Conservation (phyloP, 768 basidiomycete genomes). For the Cystobasidium onofrii region DNA sequence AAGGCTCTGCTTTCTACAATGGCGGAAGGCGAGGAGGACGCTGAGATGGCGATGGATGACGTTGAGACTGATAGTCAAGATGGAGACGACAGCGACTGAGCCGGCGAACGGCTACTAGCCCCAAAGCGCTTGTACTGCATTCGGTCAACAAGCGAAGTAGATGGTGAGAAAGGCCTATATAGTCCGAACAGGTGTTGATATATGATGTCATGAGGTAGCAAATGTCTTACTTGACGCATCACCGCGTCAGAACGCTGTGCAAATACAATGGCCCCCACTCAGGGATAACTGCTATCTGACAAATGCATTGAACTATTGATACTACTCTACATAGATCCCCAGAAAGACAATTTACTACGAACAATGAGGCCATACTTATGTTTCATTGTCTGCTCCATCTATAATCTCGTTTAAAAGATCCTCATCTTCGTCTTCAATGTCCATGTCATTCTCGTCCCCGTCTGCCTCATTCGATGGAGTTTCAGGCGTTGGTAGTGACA, state of each 20-base stretch:
- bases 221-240: no score
- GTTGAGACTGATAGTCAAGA: neutral
- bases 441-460: slow-evolving; percentile 14
- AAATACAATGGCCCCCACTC: no score
- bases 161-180: no score
- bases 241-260: no score
- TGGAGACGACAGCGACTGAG: neutral
- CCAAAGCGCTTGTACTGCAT: neutral
- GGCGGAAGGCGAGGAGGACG: slow-evolving; percentile 6
- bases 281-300: no score
- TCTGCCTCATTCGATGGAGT: slow-evolving; percentile 3
- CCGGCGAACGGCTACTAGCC: neutral
- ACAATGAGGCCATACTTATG: neutral
- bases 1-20: slow-evolving; percentile 31
- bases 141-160: no score
- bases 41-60: neutral
- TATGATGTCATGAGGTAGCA: no score
- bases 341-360: no score
- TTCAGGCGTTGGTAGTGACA: neutral
- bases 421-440: slow-evolving; percentile 9
- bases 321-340: neutral
- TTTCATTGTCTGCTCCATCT: slow-evolving; percentile 4
- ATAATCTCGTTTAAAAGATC: slow-evolving; percentile 26
- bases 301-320: no score
- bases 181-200: no score